These are phyloP conservation scores for Liquidambar formosana DNA, from an alignment of 164 flowering plant genomes.

Conservation along the genomic window DNA sequence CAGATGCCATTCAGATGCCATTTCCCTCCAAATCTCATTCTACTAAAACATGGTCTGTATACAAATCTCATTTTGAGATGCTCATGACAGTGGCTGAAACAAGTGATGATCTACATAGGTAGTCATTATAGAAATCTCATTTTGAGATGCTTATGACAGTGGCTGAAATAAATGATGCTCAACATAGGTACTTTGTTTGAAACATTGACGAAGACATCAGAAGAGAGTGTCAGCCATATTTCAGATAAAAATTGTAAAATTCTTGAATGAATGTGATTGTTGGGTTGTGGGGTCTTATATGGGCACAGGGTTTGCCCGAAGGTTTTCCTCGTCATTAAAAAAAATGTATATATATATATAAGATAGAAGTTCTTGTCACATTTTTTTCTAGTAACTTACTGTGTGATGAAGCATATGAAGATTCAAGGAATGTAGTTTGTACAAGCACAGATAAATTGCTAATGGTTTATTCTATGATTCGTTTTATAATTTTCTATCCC, in stretches of 20 bases:
- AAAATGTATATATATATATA: no score
- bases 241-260: no score
- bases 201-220: neutral
- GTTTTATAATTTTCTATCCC: neutral
- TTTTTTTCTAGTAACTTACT: no score
- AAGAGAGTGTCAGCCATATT: neutral
- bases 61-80: neutral
- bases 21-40: neutral
- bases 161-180: neutral
- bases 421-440: no score
- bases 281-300: no score
- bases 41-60: neutral
- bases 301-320: no score
- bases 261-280: neutral
- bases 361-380: no score
- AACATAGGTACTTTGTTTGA: neutral
- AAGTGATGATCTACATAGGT: neutral
- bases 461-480: no score
- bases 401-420: no score
- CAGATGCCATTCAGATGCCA: neutral
- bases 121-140: neutral
- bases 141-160: neutral
- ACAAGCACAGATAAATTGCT: no score
- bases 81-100: neutral
- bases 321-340: no score